Evolutionary conservation across 2,329 filamentous ascomycete genomes (phyloP).

Genomic region (Fusarium illudens): DNA sequence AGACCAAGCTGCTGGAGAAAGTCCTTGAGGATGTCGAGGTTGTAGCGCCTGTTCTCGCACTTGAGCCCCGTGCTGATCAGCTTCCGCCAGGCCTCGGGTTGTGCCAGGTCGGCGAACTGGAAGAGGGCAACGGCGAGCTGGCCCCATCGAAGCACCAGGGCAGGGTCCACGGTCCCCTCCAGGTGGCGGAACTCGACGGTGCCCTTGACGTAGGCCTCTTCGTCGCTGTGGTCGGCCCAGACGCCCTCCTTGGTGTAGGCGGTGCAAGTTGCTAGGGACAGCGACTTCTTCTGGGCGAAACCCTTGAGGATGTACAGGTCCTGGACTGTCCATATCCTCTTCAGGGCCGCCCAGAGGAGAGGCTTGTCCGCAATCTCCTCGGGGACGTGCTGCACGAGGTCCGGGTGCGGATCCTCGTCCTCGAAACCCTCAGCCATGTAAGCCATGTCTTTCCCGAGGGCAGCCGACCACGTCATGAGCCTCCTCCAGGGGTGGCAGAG

Average conservation of each 20-base stretch:
- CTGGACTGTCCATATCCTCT: slow-evolving; percentile 12
- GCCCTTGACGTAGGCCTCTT: background rate
- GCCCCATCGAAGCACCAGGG: slow-evolving; percentile 26
- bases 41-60: background rate
- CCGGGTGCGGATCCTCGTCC: background rate
- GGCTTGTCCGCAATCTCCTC: background rate
- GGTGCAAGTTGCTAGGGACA: background rate
- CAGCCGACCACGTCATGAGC: background rate
- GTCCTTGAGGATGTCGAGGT: slow-evolving; percentile 3
- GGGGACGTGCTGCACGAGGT: slow-evolving; percentile 21
- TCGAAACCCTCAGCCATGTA: too few species aligned
- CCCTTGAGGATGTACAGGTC: background rate
- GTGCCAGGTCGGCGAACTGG: slow-evolving; percentile 30
- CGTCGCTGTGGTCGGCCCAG: background rate
- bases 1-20: slow-evolving; percentile 23
- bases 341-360: slow-evolving; percentile 3
- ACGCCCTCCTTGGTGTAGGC: background rate
- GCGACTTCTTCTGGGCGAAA: background rate
- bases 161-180: slow-evolving; percentile 31
- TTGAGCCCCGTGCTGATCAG: slow-evolving; percentile 1
- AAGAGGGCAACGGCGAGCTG: slow-evolving; percentile 32
- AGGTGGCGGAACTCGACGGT: slow-evolving; percentile 34
- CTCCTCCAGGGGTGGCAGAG: slow-evolving; percentile 14
- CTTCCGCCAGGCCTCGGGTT: slow-evolving; percentile 12
- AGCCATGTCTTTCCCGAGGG: too few species aligned